Evolutionary conservation across 805 yeast species (phyloP).

Genomic region (Grigorovia jiainica): DNA sequence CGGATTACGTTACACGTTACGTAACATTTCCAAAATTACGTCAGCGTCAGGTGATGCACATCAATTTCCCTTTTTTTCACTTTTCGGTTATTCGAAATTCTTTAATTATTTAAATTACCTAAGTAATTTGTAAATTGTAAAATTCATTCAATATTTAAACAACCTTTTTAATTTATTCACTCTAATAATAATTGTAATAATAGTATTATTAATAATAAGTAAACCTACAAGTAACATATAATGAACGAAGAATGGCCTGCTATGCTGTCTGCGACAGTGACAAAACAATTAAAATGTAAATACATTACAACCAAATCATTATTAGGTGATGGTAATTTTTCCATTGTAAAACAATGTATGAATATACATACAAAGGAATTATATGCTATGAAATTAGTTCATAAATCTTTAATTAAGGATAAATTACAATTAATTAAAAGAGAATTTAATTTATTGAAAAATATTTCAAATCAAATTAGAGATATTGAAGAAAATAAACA

Average conservation of each 20-base stretch:
- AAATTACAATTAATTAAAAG: slow-evolving; percentile 39
- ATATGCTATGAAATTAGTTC: slow-evolving; percentile 39
- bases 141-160: too few species aligned
- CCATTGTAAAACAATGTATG: slow-evolving; percentile 43
- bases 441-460: slow-evolving; percentile 45
- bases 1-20: too few species aligned
- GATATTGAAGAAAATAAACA: slow-evolving; percentile 29
- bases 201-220: neutral
- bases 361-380: slow-evolving; percentile 32
- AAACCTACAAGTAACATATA: neutral
- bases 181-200: too few species aligned
- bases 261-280: slow-evolving; percentile 1
- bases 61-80: too few species aligned
- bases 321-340: slow-evolving; percentile 41
- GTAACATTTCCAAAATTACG: too few species aligned
- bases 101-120: too few species aligned
- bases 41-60: too few species aligned
- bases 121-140: too few species aligned
- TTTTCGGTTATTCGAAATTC: too few species aligned
- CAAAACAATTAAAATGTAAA: slow-evolving; percentile 18
- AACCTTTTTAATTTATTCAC: too few species aligned
- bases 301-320: slow-evolving; percentile 20
- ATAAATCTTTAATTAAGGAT: slow-evolving; percentile 20
- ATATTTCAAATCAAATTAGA: slow-evolving; percentile 18
- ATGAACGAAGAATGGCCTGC: slow-evolving; percentile 7